Evolutionary conservation across 1,284 basidiomycete genomes (phyloP).

Genomic region (Boletellus sp.): DNA sequence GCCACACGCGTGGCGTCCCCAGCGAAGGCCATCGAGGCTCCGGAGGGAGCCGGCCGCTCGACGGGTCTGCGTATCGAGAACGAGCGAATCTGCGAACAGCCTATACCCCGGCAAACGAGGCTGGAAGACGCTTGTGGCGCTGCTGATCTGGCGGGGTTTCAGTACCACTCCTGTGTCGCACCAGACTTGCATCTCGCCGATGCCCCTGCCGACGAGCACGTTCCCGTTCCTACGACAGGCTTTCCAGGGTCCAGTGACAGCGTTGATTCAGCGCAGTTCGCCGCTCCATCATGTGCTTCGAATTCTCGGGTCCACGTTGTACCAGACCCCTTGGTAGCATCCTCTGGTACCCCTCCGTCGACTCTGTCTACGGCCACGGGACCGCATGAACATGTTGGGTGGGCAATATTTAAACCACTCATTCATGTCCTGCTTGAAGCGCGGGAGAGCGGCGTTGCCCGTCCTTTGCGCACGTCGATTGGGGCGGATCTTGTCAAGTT

Average conservation of each 20-base stretch:
- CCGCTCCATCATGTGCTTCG: constrained; percentile 6
- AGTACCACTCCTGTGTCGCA: constrained; percentile 2
- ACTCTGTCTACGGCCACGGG: constrained; percentile 1
- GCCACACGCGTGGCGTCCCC: neutral
- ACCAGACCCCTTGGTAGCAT: constrained; percentile 2
- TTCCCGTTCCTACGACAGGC: constrained; percentile 1
- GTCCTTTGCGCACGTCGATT: constrained; percentile 40
- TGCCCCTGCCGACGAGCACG: constrained; percentile 4
- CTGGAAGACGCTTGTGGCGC: neutral
- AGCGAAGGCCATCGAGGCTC: neutral
- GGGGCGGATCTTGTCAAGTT: constrained; percentile 35
- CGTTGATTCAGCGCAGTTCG: constrained; percentile 6
- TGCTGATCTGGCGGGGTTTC: constrained; percentile 4
- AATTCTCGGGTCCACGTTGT: constrained; percentile 2
- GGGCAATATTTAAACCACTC: constrained; percentile 23
- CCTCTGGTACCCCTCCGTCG: constrained; percentile 8
- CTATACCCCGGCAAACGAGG: neutral
- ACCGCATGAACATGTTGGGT: constrained; percentile 7
- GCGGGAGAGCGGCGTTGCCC: constrained; percentile 29
- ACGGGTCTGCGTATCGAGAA: constrained; percentile 6
- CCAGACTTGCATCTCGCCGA: neutral
- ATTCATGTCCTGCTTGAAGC: constrained; percentile 28
- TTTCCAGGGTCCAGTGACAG: neutral
- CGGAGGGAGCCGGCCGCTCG: constrained; percentile 4
- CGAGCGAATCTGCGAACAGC: constrained; percentile 3